Evolutionary conservation across 306 rosid genomes (phyloP).

Genomic region (Cucurbita argyrosperma): DNA sequence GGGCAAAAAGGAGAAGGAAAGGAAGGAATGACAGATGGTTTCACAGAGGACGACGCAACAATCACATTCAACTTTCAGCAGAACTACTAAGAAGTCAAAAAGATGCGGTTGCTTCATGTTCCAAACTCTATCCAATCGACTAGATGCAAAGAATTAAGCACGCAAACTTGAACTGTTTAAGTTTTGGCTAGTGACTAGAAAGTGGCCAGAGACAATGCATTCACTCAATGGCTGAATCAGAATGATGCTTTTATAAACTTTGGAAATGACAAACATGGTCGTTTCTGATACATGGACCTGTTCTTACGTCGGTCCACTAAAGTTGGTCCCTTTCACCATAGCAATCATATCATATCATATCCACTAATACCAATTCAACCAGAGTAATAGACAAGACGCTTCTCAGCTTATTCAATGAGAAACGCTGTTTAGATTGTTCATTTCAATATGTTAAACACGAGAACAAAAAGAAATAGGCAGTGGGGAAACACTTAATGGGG

Average conservation of each 20-base stretch:
- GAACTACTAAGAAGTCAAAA: background rate
- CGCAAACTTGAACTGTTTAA: conserved; percentile 1
- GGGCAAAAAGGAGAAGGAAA: background rate
- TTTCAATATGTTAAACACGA: background rate
- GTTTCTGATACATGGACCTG: conserved; percentile 1
- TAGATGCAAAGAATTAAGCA: background rate
- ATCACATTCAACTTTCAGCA: background rate
- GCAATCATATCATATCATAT: background rate
- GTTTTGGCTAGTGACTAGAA: background rate
- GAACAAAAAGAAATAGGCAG: background rate
- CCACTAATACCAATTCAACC: background rate
- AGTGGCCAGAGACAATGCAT: conserved; percentile 3
- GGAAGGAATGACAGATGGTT: background rate
- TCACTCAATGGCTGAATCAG: conserved; percentile 1
- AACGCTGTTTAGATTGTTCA: background rate
- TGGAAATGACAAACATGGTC: conserved; percentile 3
- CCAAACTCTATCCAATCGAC: background rate
- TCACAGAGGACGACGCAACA: background rate
- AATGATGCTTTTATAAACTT: conserved; percentile 3
- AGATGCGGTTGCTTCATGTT: background rate
- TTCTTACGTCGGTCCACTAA: conserved; percentile 1
- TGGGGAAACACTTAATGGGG: background rate
- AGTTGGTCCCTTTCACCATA: background rate
- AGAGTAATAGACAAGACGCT: background rate
- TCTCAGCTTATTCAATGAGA: background rate